Conservation (phyloP, 352 stramenopile genomes). For the Blastocystis sp. region DNA sequence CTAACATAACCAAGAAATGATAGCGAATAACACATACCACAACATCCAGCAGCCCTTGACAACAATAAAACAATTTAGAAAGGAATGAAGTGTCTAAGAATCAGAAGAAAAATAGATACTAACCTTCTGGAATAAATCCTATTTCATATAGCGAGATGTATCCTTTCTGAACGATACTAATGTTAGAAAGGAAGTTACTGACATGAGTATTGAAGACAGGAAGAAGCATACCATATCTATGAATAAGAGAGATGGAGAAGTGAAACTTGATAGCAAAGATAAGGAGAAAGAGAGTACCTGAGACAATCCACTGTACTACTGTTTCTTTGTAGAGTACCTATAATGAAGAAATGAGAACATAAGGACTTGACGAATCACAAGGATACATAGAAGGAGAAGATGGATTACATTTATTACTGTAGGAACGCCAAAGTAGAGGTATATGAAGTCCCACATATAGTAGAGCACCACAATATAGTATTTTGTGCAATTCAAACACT, state of each 20-base stretch:
- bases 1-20: not conserved
- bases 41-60: slow-evolving; percentile 15
- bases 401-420: slow-evolving; percentile 26
- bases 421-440: not conserved
- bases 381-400: slow-evolving; percentile 8
- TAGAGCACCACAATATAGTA: slow-evolving; percentile 54
- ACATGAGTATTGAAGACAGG: not conserved
- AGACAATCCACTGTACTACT: not conserved
- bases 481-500: not conserved
- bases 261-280: slow-evolving; percentile 29
- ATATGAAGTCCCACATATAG: not conserved
- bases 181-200: not conserved
- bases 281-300: not conserved
- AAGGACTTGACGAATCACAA: not conserved
- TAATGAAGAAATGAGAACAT: too few relatives aligned
- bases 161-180: not conserved
- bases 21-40: slow-evolving; percentile 30
- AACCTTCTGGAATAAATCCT: slow-evolving; percentile 53
- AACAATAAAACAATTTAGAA: slow-evolving; percentile 2
- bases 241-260: not conserved
- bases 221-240: not conserved
- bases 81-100: not conserved
- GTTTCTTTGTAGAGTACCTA: slow-evolving; percentile 33
- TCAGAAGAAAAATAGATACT: not conserved
- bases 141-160: not conserved